Base-by-base conservation (phyloP, 1,284 basidiomycete genomes). In the Rhizoctonia solani region DNA sequence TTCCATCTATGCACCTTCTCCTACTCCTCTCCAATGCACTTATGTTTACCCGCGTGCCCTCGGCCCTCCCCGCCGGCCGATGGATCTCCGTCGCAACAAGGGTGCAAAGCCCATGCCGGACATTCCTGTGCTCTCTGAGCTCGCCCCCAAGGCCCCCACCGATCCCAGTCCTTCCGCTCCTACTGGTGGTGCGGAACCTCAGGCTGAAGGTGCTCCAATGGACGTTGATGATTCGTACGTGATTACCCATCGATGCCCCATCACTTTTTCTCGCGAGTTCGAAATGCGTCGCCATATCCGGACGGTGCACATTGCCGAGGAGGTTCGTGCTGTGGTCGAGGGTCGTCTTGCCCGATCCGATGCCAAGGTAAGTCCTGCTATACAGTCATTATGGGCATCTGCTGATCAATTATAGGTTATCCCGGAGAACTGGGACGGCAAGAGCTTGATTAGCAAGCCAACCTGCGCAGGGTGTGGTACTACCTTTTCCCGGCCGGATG, bases 191-290 rank as follows among this genome's bases (percentile, higher is more conserved):
- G 19, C 47, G 4, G 1, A 34, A 1, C 46, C 34, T 11, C 47
- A 19, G 4, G 58, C 47, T 16, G 50, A 53, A 6, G 30, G 30
- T 5, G 14, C 58, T 6, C 47, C 46, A 11, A 50, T 63, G 58
- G 58, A 63, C 8, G n/a, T 49, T 6, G 42, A 59, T 23, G 21
- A 37, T 32, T 32, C 19, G 13, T 44, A 47, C 44, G 49, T 47
- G 44, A 32, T 34, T 19, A 59, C 56, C 9, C 56, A 59, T 49
- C 42, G 29, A 6, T 59, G 56, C 30, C 56, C 56, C 4, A 59
- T 59, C 42, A 59, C 56, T 4, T 59, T 59, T 44, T 47, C 56
- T 42, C 56, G 42, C 56, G 42, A 59, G 56, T 59, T 59, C 49
- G 56, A 59, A 44, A 59, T 59, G 56, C 56, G 42, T 19, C 25